phyloP scores from a whole-genome alignment of 176 grass and related monocot genomes.

The Rhipidocladum racemiflorum region DNA sequence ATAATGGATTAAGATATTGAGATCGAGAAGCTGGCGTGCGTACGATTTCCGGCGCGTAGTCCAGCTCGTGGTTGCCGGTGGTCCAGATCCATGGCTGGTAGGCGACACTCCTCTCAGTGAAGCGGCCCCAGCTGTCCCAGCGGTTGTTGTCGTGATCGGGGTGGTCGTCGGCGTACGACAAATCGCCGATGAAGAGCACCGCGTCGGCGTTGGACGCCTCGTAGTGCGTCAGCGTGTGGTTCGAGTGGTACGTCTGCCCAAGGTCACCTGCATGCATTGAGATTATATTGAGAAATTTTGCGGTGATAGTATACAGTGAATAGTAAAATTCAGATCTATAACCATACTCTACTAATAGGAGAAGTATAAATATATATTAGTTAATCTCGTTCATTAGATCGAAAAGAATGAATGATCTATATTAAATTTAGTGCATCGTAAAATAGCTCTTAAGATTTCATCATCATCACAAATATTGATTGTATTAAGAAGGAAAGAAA shows the following conservation, averaged over 20 bases:
- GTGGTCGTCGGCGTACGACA: conserved; percentile 66
- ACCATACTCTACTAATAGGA: no score
- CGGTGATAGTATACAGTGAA: no score
- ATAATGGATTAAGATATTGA: no score
- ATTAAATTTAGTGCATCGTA: no score
- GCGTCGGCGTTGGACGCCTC: conserved; percentile 31
- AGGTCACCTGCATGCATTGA: conserved; percentile 47
- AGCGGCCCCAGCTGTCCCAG: conserved; percentile 74
- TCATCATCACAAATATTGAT: no score
- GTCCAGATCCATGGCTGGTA: conserved; percentile 85
- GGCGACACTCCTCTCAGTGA: conserved; percentile 53
- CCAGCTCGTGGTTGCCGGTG: conserved; percentile 64
- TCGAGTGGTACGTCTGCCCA: conserved; percentile 66
- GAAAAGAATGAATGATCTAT: no score
- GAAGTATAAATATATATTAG: no score
- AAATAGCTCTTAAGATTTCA: no score
- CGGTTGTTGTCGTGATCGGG: conserved; percentile 53
- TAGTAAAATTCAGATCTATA: no score
- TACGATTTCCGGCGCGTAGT: conserved; percentile 55
- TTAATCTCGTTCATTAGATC: no score
- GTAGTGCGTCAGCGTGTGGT: conserved; percentile 60
- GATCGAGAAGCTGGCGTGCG: not conserved
- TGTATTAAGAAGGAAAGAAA: no score
- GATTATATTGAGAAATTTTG: no score
- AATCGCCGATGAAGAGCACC: conserved; percentile 59